phyloP scores from a whole-genome alignment of 176 grass and related monocot species.

The Oryza glaberrima region DNA sequence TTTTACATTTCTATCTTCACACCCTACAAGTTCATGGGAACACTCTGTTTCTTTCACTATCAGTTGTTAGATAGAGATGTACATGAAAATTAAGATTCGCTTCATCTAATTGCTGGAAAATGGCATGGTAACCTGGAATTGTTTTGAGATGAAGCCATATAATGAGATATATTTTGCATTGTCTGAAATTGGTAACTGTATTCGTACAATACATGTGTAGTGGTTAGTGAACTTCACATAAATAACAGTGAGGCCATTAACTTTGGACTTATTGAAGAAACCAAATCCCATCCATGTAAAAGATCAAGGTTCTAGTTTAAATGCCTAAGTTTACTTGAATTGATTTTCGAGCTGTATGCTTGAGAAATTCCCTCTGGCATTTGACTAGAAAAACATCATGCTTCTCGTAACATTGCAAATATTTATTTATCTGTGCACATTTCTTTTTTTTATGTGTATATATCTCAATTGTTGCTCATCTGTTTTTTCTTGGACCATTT shows the following conservation, averaged over 20 bases:
- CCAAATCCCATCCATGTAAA: neutral
- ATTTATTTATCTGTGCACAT: neutral
- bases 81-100: neutral
- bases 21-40: neutral
- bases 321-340: neutral
- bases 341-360: neutral
- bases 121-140: neutral
- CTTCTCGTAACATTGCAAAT: neutral
- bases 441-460: neutral
- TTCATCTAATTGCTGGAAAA: neutral
- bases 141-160: neutral
- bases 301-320: neutral
- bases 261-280: neutral
- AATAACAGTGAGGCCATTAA: neutral
- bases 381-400: neutral
- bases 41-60: neutral
- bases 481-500: neutral
- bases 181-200: neutral
- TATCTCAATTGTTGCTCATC: neutral
- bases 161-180: neutral
- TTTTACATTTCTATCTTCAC: constrained; percentile 15
- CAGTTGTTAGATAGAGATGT: neutral
- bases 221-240: neutral
- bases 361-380: neutral
- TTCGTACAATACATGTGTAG: neutral